Conservation (phyloP, 2,329 filamentous ascomycete genomes). For the Akanthomyces muscarius region DNA sequence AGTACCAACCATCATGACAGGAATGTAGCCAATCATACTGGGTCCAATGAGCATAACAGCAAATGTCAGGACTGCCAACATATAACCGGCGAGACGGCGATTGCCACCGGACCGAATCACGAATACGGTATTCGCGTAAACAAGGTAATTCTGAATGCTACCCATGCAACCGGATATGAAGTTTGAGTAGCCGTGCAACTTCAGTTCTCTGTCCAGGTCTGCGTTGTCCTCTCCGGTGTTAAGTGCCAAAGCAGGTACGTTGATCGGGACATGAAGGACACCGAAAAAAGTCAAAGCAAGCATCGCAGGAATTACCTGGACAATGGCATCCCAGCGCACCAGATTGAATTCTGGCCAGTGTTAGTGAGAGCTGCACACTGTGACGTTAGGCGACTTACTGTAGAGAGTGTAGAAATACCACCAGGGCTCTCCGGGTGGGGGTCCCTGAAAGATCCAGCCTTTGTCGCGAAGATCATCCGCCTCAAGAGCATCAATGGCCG, state of each 20-base stretch:
- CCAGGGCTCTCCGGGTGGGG: constrained; percentile 82
- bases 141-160: constrained; percentile 94
- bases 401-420: constrained; percentile 98
- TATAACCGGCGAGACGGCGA: constrained; percentile 76
- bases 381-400: constrained; percentile 51
- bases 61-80: constrained; percentile 77
- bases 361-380: constrained; percentile 20
- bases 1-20: constrained; percentile 93
- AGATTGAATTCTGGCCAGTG: constrained; percentile 63
- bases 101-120: constrained; percentile 93
- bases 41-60: constrained; percentile 83
- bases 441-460: constrained; percentile 91
- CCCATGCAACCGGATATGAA: constrained; percentile 80
- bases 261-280: constrained; percentile 94
- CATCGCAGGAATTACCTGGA: constrained; percentile 88
- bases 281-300: constrained; percentile 96
- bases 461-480: constrained; percentile 62
- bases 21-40: constrained; percentile 86
- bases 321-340: constrained; percentile 78
- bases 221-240: constrained; percentile 90
- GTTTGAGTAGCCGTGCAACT: constrained; percentile 91
- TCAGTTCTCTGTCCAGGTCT: constrained; percentile 84
- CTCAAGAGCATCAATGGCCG: constrained; percentile 63
- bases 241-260: constrained; percentile 88
- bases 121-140: constrained; percentile 96